phyloP scores from a whole-genome alignment of 2,329 filamentous ascomycete genomes.

The Coniochaeta prunicola region DNA sequence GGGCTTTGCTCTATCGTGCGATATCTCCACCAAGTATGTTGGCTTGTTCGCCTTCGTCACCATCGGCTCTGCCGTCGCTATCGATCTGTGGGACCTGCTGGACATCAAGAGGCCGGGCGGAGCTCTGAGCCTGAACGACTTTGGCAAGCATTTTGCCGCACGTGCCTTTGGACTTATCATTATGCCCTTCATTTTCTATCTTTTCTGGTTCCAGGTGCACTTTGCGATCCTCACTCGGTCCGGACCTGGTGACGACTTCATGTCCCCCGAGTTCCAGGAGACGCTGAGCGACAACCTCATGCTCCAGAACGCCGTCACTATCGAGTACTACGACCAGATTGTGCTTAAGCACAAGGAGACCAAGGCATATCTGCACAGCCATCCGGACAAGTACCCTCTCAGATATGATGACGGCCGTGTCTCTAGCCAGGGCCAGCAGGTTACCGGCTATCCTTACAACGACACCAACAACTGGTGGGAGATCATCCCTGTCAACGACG shows the following conservation, averaged over 20 bases:
- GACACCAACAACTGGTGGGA: constrained; percentile 99
- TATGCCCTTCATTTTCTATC: constrained; percentile 93
- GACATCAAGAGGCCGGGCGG: constrained; percentile 81
- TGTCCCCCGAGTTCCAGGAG: constrained; percentile 97
- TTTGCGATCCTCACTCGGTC: constrained; percentile 84
- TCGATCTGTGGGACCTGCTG: constrained; percentile 92
- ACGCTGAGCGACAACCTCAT: constrained; percentile 92
- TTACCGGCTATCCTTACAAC: constrained; percentile 95
- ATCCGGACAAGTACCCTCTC: constrained; percentile 80
- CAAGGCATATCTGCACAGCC: constrained; percentile 91
- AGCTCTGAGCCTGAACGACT: constrained; percentile 69
- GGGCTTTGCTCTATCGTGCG: constrained; percentile 88
- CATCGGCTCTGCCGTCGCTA: constrained; percentile 85
- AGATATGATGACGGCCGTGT: constrained; percentile 96
- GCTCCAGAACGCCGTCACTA: constrained; percentile 75
- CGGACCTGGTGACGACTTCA: constrained; percentile 95
- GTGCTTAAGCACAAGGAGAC: constrained; percentile 95
- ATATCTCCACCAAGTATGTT: constrained; percentile 98
- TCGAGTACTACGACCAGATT: constrained; percentile 86
- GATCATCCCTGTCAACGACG: constrained; percentile 64
- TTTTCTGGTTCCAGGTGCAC: constrained; percentile 99
- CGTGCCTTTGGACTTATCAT: constrained; percentile 80
- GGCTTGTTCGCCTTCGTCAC: constrained; percentile 95
- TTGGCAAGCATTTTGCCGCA: constrained; percentile 84
- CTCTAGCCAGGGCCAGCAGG: constrained; percentile 95